phyloP scores from a whole-genome alignment of 164 flowering plant species.

The Vitis amurensis region DNA sequence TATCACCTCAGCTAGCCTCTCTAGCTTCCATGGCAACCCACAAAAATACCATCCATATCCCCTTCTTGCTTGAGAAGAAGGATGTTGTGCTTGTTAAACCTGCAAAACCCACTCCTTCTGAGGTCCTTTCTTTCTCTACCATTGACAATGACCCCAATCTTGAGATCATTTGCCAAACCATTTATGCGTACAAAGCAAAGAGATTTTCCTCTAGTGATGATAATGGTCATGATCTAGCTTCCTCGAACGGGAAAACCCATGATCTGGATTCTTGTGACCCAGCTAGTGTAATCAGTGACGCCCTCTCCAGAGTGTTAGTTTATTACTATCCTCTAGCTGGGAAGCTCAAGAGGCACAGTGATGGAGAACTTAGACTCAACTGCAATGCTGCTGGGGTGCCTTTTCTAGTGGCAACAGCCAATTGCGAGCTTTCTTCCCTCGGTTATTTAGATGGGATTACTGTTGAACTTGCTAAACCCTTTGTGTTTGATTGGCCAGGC shows the following conservation, averaged over 20 bases:
- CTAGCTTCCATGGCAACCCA: slow-evolving; percentile 5
- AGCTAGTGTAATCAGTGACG: slow-evolving; percentile 20
- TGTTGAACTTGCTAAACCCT: slow-evolving; percentile 6
- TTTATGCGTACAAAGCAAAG: slow-evolving; percentile 23
- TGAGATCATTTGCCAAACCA: slow-evolving; percentile 20
- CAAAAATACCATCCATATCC: background rate
- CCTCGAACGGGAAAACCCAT: background rate
- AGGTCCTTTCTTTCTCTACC: slow-evolving; percentile 26
- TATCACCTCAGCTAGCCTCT: too few species aligned
- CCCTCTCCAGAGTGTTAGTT: slow-evolving; percentile 33
- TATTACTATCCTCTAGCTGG: slow-evolving; percentile 40
- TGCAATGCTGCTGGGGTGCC: slow-evolving; percentile 32
- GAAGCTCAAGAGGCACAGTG: slow-evolving; percentile 19
- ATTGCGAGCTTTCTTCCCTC: slow-evolving; percentile 26
- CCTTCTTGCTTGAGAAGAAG: slow-evolving; percentile 15
- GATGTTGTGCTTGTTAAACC: slow-evolving; percentile 33
- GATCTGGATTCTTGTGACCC: slow-evolving; percentile 19
- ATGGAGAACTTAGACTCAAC: slow-evolving; percentile 17
- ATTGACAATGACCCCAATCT: slow-evolving; percentile 21
- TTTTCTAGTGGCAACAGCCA: slow-evolving; percentile 23
- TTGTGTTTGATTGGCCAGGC: slow-evolving; percentile 16
- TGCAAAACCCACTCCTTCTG: slow-evolving; percentile 25
- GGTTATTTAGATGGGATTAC: slow-evolving; percentile 19
- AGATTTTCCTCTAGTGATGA: too few species aligned
- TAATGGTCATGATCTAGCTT: background rate